A percentile compares a stretch with the other conserved stretches of the same genome.
Conservation (phyloP, 2,329 filamentous ascomycete genomes). For the Fusarium concolor region DNA sequence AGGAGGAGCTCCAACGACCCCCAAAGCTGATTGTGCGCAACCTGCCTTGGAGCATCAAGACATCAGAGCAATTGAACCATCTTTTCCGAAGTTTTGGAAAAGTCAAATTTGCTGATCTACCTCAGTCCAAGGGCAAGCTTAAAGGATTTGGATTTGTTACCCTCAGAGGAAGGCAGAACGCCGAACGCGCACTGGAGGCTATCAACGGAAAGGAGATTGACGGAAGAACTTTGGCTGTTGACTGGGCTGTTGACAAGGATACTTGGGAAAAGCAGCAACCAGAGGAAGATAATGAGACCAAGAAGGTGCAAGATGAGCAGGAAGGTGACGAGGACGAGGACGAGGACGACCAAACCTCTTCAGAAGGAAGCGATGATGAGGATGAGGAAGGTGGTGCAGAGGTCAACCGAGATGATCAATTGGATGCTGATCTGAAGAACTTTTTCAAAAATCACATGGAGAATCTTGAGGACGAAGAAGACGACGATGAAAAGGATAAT, state of each 20-base stretch:
- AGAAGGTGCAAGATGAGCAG: constrained; percentile 54
- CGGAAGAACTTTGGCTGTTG: constrained; percentile 88
- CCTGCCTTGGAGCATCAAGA: constrained; percentile 95
- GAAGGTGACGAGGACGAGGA: constrained; percentile 57
- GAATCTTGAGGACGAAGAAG: constrained; percentile 69
- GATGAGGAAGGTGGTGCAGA: constrained; percentile 43
- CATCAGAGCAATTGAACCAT: constrained; percentile 79
- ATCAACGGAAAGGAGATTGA: constrained; percentile 93
- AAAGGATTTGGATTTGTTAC: constrained; percentile 95
- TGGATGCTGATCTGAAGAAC: constrained; percentile 62
- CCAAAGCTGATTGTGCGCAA: constrained; percentile 91
- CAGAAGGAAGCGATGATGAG: constrained; percentile 41
- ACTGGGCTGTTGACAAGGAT: constrained; percentile 95
- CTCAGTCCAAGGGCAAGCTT: constrained; percentile 79
- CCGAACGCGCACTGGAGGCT: constrained; percentile 84
- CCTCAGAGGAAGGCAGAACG: constrained; percentile 87
- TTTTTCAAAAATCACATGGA: constrained; percentile 69
- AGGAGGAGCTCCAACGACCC: constrained; percentile 69
- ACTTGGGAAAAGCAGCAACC: constrained; percentile 79
- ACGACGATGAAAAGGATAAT: constrained; percentile 60
- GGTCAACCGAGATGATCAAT: constrained; percentile 55
- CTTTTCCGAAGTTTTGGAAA: constrained; percentile 92
- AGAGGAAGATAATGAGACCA: constrained; percentile 50
- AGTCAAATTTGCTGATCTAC: constrained; percentile 87
- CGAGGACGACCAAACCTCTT: constrained; percentile 47